Evolutionary conservation across 352 stramenopile genomes (phyloP).

Genomic region (Phytopythium helicoides): DNA sequence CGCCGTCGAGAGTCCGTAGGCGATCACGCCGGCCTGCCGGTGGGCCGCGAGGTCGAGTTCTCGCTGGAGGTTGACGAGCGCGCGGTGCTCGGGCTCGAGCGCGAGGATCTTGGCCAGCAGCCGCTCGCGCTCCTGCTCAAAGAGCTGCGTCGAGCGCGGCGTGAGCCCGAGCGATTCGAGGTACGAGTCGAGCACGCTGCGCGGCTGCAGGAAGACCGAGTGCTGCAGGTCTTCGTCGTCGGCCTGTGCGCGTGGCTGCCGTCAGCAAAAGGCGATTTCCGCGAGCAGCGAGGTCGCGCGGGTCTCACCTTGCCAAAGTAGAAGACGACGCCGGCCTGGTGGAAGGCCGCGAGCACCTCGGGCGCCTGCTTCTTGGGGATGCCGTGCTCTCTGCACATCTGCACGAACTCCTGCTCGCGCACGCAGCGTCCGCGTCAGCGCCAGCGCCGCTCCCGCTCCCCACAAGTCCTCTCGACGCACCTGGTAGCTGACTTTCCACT

Average conservation of each 20-base stretch:
- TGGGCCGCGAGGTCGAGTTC: constrained; percentile 62
- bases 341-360: constrained; percentile 73
- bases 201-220: constrained; percentile 79
- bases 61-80: constrained; percentile 56
- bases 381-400: constrained; percentile 64
- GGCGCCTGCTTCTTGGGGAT: constrained; percentile 83
- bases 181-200: constrained; percentile 77
- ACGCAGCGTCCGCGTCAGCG: no score
- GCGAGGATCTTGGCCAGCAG: constrained; percentile 66
- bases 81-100: constrained; percentile 66
- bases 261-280: no score
- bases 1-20: constrained; percentile 51
- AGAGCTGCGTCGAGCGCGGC: constrained; percentile 65
- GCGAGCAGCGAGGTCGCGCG: no score
- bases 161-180: constrained; percentile 74
- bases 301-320: constrained; percentile 67
- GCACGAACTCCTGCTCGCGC: constrained; percentile 61
- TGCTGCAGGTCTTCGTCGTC: constrained; percentile 68
- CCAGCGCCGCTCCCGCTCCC: no score
- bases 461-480: no score
- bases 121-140: constrained; percentile 55
- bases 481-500: constrained; percentile 75
- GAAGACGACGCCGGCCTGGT: constrained; percentile 74
- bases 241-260: constrained; percentile 20
- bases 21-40: constrained; percentile 54